phyloP scores from a whole-genome alignment of 2,329 filamentous ascomycete genomes.

The Amauroascus verrucosus region DNA sequence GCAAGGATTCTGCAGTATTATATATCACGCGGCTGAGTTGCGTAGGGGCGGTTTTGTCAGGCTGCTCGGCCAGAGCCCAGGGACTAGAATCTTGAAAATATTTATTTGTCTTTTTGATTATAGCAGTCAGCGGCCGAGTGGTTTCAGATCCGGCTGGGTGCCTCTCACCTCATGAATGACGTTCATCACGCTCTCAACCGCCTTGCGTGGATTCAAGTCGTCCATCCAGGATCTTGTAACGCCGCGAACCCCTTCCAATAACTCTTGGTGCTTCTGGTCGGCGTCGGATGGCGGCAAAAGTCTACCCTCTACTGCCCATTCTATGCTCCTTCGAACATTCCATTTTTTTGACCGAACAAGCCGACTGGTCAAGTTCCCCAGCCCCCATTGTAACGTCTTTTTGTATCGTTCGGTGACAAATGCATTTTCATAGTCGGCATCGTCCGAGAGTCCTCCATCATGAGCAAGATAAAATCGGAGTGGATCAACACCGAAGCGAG shows the following conservation, averaged over 20 bases:
- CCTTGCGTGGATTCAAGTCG: conserved; percentile 52
- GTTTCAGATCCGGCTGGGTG: not conserved
- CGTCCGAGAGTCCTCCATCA: conserved; percentile 64
- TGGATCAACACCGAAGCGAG: conserved; percentile 76
- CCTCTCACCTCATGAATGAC: conserved; percentile 11
- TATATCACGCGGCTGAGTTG: conserved; percentile 55
- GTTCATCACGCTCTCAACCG: conserved; percentile 54
- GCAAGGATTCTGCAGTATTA: conserved; percentile 61
- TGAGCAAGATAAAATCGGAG: conserved; percentile 83
- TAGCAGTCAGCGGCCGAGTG: not conserved
- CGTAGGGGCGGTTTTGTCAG: conserved; percentile 25
- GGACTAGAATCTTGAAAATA: conserved; percentile 57
- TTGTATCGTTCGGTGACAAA: conserved; percentile 67
- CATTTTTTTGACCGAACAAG: conserved; percentile 59
- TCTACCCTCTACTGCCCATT: conserved; percentile 26
- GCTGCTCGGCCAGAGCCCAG: conserved; percentile 43
- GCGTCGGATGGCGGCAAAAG: conserved; percentile 24
- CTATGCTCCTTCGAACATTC: conserved; percentile 53
- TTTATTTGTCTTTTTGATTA: conserved; percentile 46
- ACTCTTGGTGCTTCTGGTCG: conserved; percentile 29
- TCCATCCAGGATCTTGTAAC: conserved; percentile 50
- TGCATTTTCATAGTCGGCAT: conserved; percentile 76
- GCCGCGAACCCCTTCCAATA: conserved; percentile 34
- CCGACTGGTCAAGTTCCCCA: conserved; percentile 72
- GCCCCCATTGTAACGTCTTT: conserved; percentile 61